A percentile compares a stretch with the other conserved stretches of the same genome.
phyloP scores from a whole-genome alignment of 768 basidiomycete species.

The Boletellus emodensis region DNA sequence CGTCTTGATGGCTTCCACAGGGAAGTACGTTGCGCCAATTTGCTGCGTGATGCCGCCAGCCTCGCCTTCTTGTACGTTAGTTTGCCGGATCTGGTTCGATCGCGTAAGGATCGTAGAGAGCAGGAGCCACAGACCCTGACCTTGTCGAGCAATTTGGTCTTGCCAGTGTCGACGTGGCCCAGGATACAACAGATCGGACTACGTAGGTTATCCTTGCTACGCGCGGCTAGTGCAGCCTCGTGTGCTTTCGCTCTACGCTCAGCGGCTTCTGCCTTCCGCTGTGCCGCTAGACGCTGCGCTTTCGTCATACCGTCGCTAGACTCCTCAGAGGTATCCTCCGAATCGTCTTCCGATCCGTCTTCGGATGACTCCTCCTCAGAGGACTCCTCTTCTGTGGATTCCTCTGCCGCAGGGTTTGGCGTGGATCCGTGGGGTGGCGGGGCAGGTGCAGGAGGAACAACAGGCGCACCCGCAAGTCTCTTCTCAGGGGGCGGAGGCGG shows the following conservation, averaged over 20 bases:
- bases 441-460: not conserved
- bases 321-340: slow-evolving; percentile 35
- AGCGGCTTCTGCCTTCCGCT: slow-evolving; percentile 81
- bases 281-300: slow-evolving; percentile 61
- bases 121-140: slow-evolving; percentile 37
- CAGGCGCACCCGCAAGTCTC: slow-evolving; percentile 13
- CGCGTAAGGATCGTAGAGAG: slow-evolving; percentile 1
- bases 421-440: slow-evolving; percentile 25
- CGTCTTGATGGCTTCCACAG: slow-evolving; percentile 85
- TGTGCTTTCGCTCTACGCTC: slow-evolving; percentile 74
- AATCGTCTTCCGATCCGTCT: slow-evolving; percentile 49
- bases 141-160: slow-evolving; percentile 97
- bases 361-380: slow-evolving; percentile 45
- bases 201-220: slow-evolving; percentile 85
- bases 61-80: slow-evolving; percentile 98
- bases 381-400: slow-evolving; percentile 30
- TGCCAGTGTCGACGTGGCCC: slow-evolving; percentile 99
- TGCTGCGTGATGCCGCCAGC: slow-evolving; percentile 99
- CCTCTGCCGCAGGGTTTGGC: slow-evolving; percentile 27
- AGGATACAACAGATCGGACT: slow-evolving; percentile 98
- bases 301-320: slow-evolving; percentile 66
- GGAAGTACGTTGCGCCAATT: slow-evolving; percentile 99
- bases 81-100: slow-evolving; percentile 85
- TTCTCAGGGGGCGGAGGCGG: slow-evolving; percentile 11
- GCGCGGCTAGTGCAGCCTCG: slow-evolving; percentile 79